A percentile compares a stretch with the other conserved stretches of the same genome.
Conservation (phyloP, 2,329 filamentous ascomycete species). For the Mollisiaceae sp. region DNA sequence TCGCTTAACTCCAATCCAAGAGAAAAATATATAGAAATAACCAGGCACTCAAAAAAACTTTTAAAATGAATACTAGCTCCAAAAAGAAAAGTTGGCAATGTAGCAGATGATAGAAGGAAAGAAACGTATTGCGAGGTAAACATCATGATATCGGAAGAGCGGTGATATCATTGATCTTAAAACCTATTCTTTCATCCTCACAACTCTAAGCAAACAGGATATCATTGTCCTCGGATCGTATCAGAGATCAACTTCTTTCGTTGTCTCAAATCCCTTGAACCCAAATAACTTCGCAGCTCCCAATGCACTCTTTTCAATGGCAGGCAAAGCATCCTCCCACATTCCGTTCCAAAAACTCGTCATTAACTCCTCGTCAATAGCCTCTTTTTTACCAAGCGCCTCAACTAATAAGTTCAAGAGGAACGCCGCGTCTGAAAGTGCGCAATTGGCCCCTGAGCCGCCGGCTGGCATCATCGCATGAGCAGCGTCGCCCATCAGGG, state of each 20-base stretch:
- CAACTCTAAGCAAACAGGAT: background rate
- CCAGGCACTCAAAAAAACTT: too few relatives aligned
- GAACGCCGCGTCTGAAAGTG: constrained; percentile 29
- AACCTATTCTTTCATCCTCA: background rate
- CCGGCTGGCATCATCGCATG: constrained; percentile 32
- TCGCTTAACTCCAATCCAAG: too few relatives aligned
- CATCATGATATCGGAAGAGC: too few relatives aligned
- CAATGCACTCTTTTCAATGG: constrained; percentile 16
- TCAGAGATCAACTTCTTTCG: constrained; percentile 19
- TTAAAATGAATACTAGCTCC: too few relatives aligned
- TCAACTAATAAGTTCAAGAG: constrained; percentile 17
- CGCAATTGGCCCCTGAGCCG: constrained; percentile 33
- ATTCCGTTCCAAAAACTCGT: constrained; percentile 14
- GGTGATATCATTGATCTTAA: too few relatives aligned
- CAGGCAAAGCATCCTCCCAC: constrained; percentile 18
- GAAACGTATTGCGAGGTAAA: too few relatives aligned
- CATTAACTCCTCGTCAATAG: background rate
- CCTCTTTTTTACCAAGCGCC: constrained; percentile 9
- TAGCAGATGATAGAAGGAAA: too few relatives aligned
- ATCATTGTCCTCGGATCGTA: background rate
- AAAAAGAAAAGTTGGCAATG: too few relatives aligned
- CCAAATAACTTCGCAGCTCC: constrained; percentile 19
- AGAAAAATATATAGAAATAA: too few relatives aligned
- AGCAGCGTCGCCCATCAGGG: constrained; percentile 27
- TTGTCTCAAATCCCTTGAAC: constrained; percentile 19